Conservation (phyloP, 106 monocot genomes). For the Xerophyta viscosa region DNA sequence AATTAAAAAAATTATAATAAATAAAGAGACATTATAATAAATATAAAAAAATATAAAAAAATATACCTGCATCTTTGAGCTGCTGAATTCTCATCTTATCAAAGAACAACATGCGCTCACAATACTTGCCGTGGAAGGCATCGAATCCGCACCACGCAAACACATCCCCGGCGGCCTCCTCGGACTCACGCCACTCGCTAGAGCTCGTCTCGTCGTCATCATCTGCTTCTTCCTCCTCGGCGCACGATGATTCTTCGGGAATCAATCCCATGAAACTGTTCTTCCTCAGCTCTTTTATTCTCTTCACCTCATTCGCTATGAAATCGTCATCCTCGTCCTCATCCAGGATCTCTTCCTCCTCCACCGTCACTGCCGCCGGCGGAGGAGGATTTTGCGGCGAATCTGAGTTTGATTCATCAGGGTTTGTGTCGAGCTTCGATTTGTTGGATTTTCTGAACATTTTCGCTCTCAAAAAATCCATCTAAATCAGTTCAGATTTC, state of each 20-base stretch:
- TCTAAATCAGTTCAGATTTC: too few species aligned
- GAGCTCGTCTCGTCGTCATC: conserved; percentile 64
- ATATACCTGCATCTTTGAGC: conserved; percentile 53
- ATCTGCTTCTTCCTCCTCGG: conserved; percentile 37
- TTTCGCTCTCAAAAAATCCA: too few species aligned
- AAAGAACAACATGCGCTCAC: conserved; percentile 77
- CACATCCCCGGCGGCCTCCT: conserved; percentile 22
- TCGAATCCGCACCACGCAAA: conserved; percentile 48
- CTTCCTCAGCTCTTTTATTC: conserved; percentile 91
- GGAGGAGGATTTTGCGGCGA: conserved; percentile 5
- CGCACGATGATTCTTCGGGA: conserved; percentile 48
- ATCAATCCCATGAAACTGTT: conserved; percentile 97
- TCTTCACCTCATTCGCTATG: conserved; percentile 65
- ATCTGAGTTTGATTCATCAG: too few species aligned
- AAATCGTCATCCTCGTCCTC: conserved; percentile 89
- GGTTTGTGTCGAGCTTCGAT: too few species aligned
- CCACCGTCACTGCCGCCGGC: conserved; percentile 1
- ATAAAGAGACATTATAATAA: too few species aligned
- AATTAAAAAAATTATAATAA: too few species aligned
- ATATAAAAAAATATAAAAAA: too few species aligned
- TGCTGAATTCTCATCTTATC: conserved; percentile 60
- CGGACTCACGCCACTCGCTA: conserved; percentile 61
- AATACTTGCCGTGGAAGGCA: conserved; percentile 67
- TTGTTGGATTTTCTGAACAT: too few species aligned
- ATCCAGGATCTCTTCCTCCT: too few species aligned